Evolutionary conservation across 805 yeast species (phyloP).

Genomic region (Schwanniomyces occidentalis): DNA sequence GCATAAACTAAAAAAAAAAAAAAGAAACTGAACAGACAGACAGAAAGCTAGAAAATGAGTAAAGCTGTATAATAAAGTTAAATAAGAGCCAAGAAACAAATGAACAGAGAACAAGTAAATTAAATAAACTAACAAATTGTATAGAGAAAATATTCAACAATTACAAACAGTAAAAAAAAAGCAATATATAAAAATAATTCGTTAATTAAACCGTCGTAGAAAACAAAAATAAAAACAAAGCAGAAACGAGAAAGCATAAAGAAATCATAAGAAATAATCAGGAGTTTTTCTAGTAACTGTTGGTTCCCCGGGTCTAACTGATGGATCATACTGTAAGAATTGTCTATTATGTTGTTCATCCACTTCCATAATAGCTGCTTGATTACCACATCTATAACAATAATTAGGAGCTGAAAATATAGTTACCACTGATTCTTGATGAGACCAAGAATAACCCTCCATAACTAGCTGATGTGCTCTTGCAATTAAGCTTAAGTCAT

Average conservation of each 20-base stretch:
- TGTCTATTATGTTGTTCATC: constrained; percentile 91
- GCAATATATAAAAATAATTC: constrained; percentile 4
- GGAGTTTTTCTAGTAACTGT: constrained; percentile 96
- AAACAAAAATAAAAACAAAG: constrained; percentile 4
- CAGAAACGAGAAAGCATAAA: constrained; percentile 1
- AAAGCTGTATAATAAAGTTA: no score
- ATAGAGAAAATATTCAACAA: constrained; percentile 3
- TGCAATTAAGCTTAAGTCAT: constrained; percentile 80
- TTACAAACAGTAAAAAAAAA: constrained; percentile 5
- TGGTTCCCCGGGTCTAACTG: constrained; percentile 97
- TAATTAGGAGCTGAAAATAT: constrained; percentile 95
- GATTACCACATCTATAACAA: constrained; percentile 97
- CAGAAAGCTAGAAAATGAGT: no score
- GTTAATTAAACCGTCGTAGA: constrained; percentile 8
- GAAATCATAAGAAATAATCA: constrained; percentile 75
- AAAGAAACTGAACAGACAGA: no score
- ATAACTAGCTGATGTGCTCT: constrained; percentile 97
- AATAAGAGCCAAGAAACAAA: no score
- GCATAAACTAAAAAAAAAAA: no score
- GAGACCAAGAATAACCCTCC: constrained; percentile 96
- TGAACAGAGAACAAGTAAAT: no score
- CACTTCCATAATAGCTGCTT: constrained; percentile 97
- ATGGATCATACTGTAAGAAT: constrained; percentile 93
- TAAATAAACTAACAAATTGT: no score
- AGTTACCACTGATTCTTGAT: constrained; percentile 91